Evolutionary conservation across 768 basidiomycete genomes (phyloP).

Genomic region (Termitomyces sp.): DNA sequence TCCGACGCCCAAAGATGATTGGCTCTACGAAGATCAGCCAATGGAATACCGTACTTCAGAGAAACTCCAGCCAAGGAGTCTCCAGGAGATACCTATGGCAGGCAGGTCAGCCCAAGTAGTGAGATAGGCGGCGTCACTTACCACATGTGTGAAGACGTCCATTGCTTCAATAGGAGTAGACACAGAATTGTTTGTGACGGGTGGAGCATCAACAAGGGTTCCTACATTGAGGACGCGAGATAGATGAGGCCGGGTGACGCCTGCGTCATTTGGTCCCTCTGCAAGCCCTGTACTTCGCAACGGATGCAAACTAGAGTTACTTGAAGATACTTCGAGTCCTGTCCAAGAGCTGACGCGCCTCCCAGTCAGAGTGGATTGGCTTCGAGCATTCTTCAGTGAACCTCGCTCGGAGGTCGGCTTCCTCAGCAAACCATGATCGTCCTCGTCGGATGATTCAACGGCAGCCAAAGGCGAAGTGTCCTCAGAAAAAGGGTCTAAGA

Average conservation of each 20-base stretch:
- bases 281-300: conserved; percentile 21
- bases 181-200: conserved; percentile 9
- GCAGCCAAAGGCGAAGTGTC: background rate
- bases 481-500: conserved; percentile 12
- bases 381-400: background rate
- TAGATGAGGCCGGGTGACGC: conserved; percentile 23
- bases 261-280: conserved; percentile 19
- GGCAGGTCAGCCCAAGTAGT: background rate
- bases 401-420: background rate
- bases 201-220: conserved; percentile 24
- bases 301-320: conserved; percentile 17
- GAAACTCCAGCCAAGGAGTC: conserved; percentile 89
- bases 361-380: background rate
- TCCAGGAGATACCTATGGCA: conserved; percentile 52
- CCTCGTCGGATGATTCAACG: background rate
- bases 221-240: conserved; percentile 19
- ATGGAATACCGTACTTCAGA: conserved; percentile 81
- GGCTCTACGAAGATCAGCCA: conserved; percentile 76
- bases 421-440: background rate
- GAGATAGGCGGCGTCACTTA: conserved; percentile 20
- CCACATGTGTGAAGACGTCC: conserved; percentile 59
- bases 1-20: conserved; percentile 96
- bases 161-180: conserved; percentile 30
- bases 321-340: conserved; percentile 11
- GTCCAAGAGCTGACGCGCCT: conserved; percentile 21